Evolutionary conservation across 495 filamentous ascomycete genomes (phyloP).

Genomic region (Choiromyces venosus): DNA sequence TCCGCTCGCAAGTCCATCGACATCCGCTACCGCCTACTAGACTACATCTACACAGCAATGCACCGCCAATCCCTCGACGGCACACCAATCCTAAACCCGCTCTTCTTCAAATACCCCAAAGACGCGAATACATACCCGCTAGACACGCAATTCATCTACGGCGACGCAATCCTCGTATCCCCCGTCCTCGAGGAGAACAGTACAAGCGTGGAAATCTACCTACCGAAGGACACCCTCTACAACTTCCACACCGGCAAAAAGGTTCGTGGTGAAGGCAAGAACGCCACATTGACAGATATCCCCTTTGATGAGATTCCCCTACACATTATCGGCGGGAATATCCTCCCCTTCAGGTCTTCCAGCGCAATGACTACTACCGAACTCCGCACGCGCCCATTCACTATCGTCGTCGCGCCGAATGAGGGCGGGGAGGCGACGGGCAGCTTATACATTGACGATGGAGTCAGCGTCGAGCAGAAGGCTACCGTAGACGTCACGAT

Average conservation of each 20-base stretch:
- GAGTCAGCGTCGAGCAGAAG: slow-evolving; percentile 60
- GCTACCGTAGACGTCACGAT: slow-evolving; percentile 49
- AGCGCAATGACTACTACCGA: slow-evolving; percentile 65
- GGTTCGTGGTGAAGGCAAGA: slow-evolving; percentile 54
- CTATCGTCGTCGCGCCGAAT: slow-evolving; percentile 63
- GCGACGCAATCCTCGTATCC: slow-evolving; percentile 62
- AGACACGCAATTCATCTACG: slow-evolving; percentile 69
- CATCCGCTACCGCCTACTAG: slow-evolving; percentile 68
- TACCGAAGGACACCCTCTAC: slow-evolving; percentile 71
- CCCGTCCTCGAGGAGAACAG: slow-evolving; percentile 62
- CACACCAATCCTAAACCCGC: slow-evolving; percentile 58
- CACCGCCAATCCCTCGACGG: slow-evolving; percentile 61
- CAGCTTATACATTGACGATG: slow-evolving; percentile 75
- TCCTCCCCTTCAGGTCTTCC: slow-evolving; percentile 59
- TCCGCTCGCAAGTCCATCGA: slow-evolving; percentile 67
- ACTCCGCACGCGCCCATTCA: slow-evolving; percentile 61
- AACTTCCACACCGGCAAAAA: slow-evolving; percentile 62
- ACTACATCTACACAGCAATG: slow-evolving; percentile 78
- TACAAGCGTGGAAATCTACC: slow-evolving; percentile 64
- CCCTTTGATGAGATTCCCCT: slow-evolving; percentile 64
- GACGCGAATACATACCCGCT: slow-evolving; percentile 58
- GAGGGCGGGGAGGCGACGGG: slow-evolving; percentile 57
- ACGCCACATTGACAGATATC: slow-evolving; percentile 52
- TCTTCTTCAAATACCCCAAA: slow-evolving; percentile 67
- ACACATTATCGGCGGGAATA: slow-evolving; percentile 63